Percentiles rank a stretch among this genome's conserved stretches.
These are phyloP conservation scores for Naganishia antarctica DNA, from an alignment of 768 basidiomycete species.

Conservation along the genomic window DNA sequence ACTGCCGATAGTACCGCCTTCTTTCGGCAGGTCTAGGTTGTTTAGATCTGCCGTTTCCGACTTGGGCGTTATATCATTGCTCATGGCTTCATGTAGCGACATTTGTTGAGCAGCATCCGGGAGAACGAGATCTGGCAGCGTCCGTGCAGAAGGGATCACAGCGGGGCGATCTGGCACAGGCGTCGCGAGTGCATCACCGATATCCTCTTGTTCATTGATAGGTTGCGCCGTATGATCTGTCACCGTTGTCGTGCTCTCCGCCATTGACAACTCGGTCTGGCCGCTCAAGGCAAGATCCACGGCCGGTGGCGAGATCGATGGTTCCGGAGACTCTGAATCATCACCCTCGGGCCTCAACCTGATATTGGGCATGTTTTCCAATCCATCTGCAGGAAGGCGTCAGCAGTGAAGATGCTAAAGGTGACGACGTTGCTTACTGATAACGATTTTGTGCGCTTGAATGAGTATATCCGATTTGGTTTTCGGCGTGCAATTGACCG, in stretches of 20 bases:
- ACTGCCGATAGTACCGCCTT: conserved; percentile 20
- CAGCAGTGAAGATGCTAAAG: neutral
- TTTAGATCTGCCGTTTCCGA: neutral
- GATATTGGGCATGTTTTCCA: conserved; percentile 23
- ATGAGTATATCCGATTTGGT: conserved; percentile 79
- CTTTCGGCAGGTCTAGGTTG: neutral
- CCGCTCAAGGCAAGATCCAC: conserved; percentile 4
- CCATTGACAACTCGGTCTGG: neutral
- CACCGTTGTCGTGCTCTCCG: neutral
- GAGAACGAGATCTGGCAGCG: conserved; percentile 32
- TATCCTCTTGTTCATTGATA: neutral
- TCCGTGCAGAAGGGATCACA: neutral
- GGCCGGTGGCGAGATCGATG: neutral
- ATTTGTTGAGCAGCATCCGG: conserved; percentile 28
- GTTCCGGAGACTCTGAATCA: neutral
- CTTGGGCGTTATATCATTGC: conserved; percentile 26
- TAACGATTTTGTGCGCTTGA: conserved; percentile 74
- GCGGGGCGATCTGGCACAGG: neutral
- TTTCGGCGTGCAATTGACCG: conserved; percentile 58
- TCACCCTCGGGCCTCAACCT: conserved; percentile 22
- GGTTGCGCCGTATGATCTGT: neutral
- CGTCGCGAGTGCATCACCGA: neutral
- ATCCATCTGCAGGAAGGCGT: conserved; percentile 33
- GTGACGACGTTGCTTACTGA: conserved; percentile 57
- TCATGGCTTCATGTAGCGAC: conserved; percentile 44